Conservation (phyloP, 177 flowering plant species). For the Telopea speciosissima region DNA sequence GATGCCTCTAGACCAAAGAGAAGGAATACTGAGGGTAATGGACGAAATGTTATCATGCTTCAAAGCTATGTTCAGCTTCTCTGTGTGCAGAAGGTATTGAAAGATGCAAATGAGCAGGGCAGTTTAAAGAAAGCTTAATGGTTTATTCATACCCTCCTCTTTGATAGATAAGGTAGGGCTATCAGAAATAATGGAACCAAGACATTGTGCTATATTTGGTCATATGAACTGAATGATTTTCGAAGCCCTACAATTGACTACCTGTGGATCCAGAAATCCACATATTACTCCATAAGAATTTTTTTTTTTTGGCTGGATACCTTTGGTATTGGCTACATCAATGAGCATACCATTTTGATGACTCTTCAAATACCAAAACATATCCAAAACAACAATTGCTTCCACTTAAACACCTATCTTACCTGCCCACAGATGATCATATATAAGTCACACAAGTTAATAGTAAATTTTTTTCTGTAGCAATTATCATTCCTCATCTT, state of each 20-base stretch:
- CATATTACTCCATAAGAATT: not conserved
- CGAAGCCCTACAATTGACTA: not conserved
- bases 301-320: not conserved
- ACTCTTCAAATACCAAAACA: not conserved
- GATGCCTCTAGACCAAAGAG: conserved; percentile 12
- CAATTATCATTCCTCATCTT: not conserved
- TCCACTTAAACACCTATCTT: not conserved
- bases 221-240: not conserved
- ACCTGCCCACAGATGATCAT: not conserved
- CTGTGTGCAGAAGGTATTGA: conserved; percentile 37
- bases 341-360: not conserved
- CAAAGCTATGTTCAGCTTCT: conserved; percentile 51
- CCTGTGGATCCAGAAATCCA: not conserved
- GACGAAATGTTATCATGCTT: conserved; percentile 29
- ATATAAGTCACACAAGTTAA: too few relatives aligned
- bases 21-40: conserved; percentile 6
- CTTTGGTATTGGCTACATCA: not conserved
- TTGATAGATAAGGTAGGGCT: not conserved
- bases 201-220: not conserved
- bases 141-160: not conserved
- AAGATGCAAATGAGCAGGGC: conserved; percentile 25
- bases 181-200: not conserved
- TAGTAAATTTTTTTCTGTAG: too few relatives aligned
- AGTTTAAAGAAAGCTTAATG: conserved; percentile 25
- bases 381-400: not conserved